Evolutionary conservation across 1,284 basidiomycete genomes (phyloP).

Genomic region (Trametes versicolor): DNA sequence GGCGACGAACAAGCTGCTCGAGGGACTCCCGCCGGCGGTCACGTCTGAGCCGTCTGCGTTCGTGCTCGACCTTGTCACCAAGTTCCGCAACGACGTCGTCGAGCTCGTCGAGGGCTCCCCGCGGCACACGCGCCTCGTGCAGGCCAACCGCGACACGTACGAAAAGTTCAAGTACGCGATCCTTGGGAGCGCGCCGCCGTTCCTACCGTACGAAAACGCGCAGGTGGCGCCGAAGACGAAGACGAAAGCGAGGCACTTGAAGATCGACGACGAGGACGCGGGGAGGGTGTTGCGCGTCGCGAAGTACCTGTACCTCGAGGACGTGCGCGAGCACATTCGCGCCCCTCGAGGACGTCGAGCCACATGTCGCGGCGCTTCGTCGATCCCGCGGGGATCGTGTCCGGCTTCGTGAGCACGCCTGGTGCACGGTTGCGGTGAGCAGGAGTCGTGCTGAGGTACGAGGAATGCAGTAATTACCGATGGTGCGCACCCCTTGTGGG

Average conservation of each 20-base stretch:
- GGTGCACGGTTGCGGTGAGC: not conserved
- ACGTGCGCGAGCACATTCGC: slow-evolving; percentile 53
- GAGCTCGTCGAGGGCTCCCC: slow-evolving; percentile 49
- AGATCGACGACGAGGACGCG: slow-evolving; percentile 3
- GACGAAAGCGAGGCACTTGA: not conserved
- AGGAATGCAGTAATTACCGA: slow-evolving; percentile 52
- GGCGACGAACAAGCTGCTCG: slow-evolving; percentile 48
- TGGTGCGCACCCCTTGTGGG: slow-evolving; percentile 62
- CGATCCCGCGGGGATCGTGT: slow-evolving; percentile 57
- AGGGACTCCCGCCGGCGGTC: slow-evolving; percentile 52
- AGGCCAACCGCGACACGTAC: slow-evolving; percentile 48
- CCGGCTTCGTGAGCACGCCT: slow-evolving; percentile 79
- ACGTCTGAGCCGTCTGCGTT: slow-evolving; percentile 55
- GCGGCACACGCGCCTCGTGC: slow-evolving; percentile 48
- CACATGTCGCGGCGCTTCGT: slow-evolving; percentile 53
- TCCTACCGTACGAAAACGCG: slow-evolving; percentile 36
- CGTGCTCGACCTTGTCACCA: slow-evolving; percentile 54
- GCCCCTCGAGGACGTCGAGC: slow-evolving; percentile 61
- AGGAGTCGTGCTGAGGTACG: not conserved
- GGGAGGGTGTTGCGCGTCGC: too few species aligned
- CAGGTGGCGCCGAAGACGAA: slow-evolving; percentile 4
- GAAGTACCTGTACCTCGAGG: not conserved
- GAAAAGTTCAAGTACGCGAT: slow-evolving; percentile 48
- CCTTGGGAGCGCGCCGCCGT: slow-evolving; percentile 51
- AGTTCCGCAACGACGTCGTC: slow-evolving; percentile 53